phyloP scores from a whole-genome alignment of 352 stramenopile species.

The Plasmopara viticola region DNA sequence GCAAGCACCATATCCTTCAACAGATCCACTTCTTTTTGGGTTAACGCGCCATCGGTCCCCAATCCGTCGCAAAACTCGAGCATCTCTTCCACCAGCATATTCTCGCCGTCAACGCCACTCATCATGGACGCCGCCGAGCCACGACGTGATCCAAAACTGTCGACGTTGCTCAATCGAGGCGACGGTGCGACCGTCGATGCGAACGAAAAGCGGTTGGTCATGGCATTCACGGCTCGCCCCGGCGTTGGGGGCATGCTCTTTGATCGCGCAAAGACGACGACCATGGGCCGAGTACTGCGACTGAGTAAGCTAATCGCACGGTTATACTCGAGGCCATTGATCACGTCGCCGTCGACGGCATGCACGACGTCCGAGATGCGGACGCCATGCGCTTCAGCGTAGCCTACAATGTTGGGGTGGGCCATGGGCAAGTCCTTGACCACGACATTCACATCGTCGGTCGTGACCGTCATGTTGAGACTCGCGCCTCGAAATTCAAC shows the following conservation, averaged over 20 bases:
- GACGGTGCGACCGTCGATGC: slow-evolving; percentile 62
- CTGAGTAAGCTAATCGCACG: slow-evolving; percentile 74
- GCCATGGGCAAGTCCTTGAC: slow-evolving; percentile 80
- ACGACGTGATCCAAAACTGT: slow-evolving; percentile 30
- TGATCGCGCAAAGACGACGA: slow-evolving; percentile 73
- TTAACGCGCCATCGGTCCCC: slow-evolving; percentile 42
- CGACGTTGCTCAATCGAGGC: slow-evolving; percentile 31
- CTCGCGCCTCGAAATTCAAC: slow-evolving; percentile 74
- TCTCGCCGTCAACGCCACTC: slow-evolving; percentile 48
- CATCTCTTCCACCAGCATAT: slow-evolving; percentile 76
- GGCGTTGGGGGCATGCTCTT: slow-evolving; percentile 57
- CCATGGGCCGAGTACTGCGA: slow-evolving; percentile 54
- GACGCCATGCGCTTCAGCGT: slow-evolving; percentile 74
- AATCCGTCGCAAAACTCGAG: slow-evolving; percentile 79
- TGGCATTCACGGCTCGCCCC: slow-evolving; percentile 40
- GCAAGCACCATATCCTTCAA: slow-evolving; percentile 74
- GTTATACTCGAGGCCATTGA: slow-evolving; percentile 76
- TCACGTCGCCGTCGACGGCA: slow-evolving; percentile 70
- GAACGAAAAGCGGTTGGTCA: slow-evolving; percentile 68
- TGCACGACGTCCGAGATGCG: slow-evolving; percentile 77
- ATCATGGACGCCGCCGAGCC: slow-evolving; percentile 39
- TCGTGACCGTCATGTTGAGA: slow-evolving; percentile 85
- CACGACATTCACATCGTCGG: slow-evolving; percentile 79
- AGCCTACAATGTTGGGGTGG: slow-evolving; percentile 77
- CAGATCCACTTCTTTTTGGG: slow-evolving; percentile 57